These are phyloP conservation scores for Cicer chorassanicum DNA, from an alignment of 306 rosid genomes.

Conservation along the genomic window DNA sequence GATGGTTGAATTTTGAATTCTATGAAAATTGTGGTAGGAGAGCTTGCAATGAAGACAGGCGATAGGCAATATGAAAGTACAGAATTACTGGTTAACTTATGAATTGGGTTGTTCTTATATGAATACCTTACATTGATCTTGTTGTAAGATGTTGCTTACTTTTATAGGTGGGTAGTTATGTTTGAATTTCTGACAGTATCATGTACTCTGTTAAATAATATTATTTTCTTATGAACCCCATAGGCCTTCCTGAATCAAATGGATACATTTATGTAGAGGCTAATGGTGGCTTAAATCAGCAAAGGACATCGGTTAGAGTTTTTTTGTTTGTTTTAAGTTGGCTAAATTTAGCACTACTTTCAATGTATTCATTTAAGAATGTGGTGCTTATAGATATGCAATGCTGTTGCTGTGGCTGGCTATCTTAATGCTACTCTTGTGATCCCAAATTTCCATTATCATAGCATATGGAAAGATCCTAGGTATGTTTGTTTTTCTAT, in stretches of 20 bases:
- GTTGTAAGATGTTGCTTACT: conserved; percentile 11
- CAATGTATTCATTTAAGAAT: conserved; percentile 43
- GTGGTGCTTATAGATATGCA: conserved; percentile 69
- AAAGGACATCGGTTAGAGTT: conserved; percentile 76
- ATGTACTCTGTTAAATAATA: conserved; percentile 25
- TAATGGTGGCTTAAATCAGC: conserved; percentile 90
- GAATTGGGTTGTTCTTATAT: conserved; percentile 13
- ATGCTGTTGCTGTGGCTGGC: conserved; percentile 94
- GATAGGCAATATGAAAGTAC: not conserved
- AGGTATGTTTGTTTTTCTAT: conserved; percentile 57
- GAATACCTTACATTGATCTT: conserved; percentile 8
- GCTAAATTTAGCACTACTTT: conserved; percentile 29
- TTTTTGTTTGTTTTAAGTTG: conserved; percentile 31
- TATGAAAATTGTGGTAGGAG: not conserved
- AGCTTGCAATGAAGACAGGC: conserved; percentile 3
- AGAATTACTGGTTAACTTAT: conserved; percentile 14
- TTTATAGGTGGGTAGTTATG: not conserved
- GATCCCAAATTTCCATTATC: conserved; percentile 83
- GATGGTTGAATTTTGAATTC: conserved; percentile 14
- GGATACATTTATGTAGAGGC: conserved; percentile 87
- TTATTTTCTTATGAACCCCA: conserved; percentile 35
- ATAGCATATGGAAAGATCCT: conserved; percentile 95
- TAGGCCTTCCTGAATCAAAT: conserved; percentile 80
- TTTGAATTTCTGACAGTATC: conserved; percentile 12
- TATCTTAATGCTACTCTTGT: conserved; percentile 88